Percentiles rank a stretch among this genome's conserved stretches.
Evolutionary conservation across 2,329 filamentous ascomycete genomes (phyloP).

Genomic region (Rugonectria rugulosa): DNA sequence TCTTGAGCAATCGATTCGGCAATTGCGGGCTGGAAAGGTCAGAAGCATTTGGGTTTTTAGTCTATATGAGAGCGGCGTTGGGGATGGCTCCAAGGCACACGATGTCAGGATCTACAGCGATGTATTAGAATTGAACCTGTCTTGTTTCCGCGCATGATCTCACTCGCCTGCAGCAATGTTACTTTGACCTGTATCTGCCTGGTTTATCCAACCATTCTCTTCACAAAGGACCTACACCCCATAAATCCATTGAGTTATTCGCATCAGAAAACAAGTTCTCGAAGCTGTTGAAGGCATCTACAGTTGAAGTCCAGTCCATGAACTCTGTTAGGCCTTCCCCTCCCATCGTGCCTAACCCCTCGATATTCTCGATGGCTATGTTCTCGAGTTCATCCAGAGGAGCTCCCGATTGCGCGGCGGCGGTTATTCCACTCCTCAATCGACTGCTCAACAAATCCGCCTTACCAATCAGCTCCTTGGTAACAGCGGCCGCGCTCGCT

Average conservation of each 20-base stretch:
- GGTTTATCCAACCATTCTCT: neutral
- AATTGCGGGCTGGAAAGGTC: neutral
- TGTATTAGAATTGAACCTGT: conserved; percentile 12
- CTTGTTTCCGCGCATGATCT: neutral
- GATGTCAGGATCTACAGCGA: conserved; percentile 26
- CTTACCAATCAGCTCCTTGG: conserved; percentile 32
- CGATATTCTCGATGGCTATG: neutral
- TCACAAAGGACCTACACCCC: conserved; percentile 1
- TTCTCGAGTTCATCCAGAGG: neutral
- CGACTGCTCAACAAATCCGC: conserved; percentile 26
- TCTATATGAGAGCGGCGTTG: conserved; percentile 33
- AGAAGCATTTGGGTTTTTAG: conserved; percentile 10
- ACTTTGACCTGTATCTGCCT: neutral
- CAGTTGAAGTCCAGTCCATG: conserved; percentile 40
- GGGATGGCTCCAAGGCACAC: conserved; percentile 26
- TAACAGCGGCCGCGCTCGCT: conserved; percentile 48
- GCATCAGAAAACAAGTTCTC: conserved; percentile 32
- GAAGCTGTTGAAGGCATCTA: conserved; percentile 38
- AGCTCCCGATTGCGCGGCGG: neutral
- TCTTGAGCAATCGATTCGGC: conserved; percentile 22
- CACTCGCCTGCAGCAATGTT: neutral
- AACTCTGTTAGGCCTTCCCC: conserved; percentile 31
- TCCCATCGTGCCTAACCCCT: neutral
- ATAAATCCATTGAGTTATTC: conserved; percentile 19
- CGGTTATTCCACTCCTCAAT: conserved; percentile 19